Base-by-base conservation (phyloP, 352 stramenopile genomes). In the Sclerospora graminicola region DNA sequence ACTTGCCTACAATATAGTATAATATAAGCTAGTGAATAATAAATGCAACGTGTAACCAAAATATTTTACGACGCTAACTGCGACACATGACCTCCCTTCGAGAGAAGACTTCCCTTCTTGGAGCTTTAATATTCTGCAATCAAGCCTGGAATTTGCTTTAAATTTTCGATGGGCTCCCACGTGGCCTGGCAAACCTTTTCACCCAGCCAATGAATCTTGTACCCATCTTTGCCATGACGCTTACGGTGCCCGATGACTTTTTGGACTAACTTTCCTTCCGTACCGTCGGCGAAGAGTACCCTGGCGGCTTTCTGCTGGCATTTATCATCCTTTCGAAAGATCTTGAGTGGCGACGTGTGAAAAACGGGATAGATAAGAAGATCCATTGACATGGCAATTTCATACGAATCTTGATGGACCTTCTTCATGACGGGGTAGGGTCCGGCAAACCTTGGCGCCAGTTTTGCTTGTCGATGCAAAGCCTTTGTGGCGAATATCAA, bases 401-500 rank as follows among this genome's bases (percentile, higher is more conserved):
- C 19, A 32, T 45, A 45, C 1, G 45, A 46, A 11, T 53, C 37
- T 23, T 19, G 15, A 8, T 11, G 9, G 4, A 46, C 21, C 28
- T 46, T 37, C 18, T 46, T 30, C 13, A 10, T 1, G 1, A 52
- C 15, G 8, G 26, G 28, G n/a, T 20, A 51, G 11, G 45, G 45
- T 36, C 29, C 33, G 31, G 45, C 41, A n/a, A 41, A 52, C 11
- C 45, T 20, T 21, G 36, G 36, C 10, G 45, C 20, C 6, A 52
- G 15, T 29, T n/a, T 52, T 41, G 23, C 32, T 41, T 10, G 28
- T n/a, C 16, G 33, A 15, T 1, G 28, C 19, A 6, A 19, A 52
- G 10, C 23, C 45, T n/a, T 52, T 52, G 29, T 41, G 45, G 10
- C 35, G 29, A 30, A 52, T 52, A 20, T 45, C 33, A 15, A 43